A percentile compares a stretch with the other conserved stretches of the same genome.
Conservation (phyloP, 352 stramenopile genomes). For the Globisporangium canariense region DNA sequence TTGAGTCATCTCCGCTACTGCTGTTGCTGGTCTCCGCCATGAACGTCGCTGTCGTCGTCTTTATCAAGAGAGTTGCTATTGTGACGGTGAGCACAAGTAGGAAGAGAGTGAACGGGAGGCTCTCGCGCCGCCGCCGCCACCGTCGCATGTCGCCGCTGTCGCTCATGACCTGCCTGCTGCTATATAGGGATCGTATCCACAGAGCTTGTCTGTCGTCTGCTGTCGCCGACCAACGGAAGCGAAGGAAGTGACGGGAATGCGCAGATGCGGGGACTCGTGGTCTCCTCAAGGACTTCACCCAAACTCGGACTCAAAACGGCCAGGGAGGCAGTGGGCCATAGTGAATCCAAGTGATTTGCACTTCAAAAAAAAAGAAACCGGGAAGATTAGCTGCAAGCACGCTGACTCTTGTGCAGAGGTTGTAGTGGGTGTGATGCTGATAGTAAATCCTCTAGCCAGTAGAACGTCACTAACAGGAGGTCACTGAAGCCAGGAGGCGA, state of each 20-base stretch:
- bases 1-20: not conserved
- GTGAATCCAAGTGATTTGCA: not conserved
- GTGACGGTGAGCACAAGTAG: not conserved
- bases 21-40: not conserved
- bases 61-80: not conserved
- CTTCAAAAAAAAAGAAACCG: conserved; percentile 1
- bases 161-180: not conserved
- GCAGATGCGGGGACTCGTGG: not conserved
- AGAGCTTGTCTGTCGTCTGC: too few species aligned
- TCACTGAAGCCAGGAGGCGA: too few species aligned
- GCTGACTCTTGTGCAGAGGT: not conserved
- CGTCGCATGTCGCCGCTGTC: not conserved
- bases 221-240: conserved; percentile 4
- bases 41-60: not conserved
- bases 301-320: not conserved
- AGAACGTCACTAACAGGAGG: too few species aligned
- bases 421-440: not conserved
- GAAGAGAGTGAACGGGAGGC: not conserved
- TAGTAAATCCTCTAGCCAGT: not conserved
- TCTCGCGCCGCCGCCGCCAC: not conserved
- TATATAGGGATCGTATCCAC: not conserved
- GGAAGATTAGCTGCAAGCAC: not conserved
- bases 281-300: not conserved
- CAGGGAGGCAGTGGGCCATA: not conserved
- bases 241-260: conserved; percentile 1